Conservation (phyloP, 139 green algal species). For the Tetradesmus lagerheimii region DNA sequence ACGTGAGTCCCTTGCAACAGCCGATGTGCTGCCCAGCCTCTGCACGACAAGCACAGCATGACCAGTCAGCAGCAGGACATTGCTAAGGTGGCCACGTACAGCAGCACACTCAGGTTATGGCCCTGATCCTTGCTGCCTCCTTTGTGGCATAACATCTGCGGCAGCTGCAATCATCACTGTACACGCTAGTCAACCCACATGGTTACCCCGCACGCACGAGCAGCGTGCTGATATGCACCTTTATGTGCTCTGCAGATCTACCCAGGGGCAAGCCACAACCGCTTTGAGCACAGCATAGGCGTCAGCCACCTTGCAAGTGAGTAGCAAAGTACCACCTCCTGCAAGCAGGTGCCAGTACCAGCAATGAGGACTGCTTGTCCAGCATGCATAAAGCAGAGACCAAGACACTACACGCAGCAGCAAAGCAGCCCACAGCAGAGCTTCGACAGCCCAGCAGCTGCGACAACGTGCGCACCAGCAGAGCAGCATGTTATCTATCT, state of each 20-base stretch:
- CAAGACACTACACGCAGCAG: too few relatives aligned
- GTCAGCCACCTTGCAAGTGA: conserved; percentile 72
- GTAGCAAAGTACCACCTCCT: neutral
- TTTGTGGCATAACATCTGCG: too few relatives aligned
- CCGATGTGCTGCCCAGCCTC: neutral
- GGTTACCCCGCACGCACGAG: too few relatives aligned
- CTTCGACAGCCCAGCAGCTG: too few relatives aligned
- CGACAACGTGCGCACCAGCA: too few relatives aligned
- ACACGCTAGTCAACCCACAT: too few relatives aligned
- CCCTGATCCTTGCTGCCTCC: too few relatives aligned
- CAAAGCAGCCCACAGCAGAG: too few relatives aligned
- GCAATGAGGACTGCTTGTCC: neutral
- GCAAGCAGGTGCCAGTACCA: neutral
- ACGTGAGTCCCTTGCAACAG: conserved; percentile 43
- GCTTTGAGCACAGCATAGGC: conserved; percentile 92
- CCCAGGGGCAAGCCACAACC: conserved; percentile 84
- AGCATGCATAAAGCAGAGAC: neutral
- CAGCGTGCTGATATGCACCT: too few relatives aligned
- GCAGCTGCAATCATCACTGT: too few relatives aligned
- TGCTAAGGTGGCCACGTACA: neutral
- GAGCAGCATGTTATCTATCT: too few relatives aligned
- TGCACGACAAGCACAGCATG: neutral
- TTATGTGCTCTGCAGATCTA: conserved; percentile 67
- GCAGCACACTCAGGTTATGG: too few relatives aligned
- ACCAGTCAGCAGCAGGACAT: neutral